Percentiles rank a stretch among this genome's conserved stretches.
phyloP scores from a whole-genome alignment of 2,329 filamentous ascomycete species.

The Amauroascus verrucosus region DNA sequence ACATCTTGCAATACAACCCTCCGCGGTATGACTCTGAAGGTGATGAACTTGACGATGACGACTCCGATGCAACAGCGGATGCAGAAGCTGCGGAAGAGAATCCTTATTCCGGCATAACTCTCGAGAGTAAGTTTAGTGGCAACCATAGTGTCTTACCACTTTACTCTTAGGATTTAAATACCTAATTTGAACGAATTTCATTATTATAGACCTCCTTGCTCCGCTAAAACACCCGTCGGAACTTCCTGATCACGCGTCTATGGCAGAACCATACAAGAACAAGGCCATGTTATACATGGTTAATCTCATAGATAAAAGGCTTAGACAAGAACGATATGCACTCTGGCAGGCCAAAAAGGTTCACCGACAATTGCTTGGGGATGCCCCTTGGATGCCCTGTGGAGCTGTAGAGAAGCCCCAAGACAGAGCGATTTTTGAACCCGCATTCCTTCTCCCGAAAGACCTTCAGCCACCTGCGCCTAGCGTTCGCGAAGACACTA shows the following conservation, averaged over 20 bases:
- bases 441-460: conserved; percentile 17
- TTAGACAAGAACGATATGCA: conserved; percentile 47
- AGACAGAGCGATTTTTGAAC: conserved; percentile 41
- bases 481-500: neutral
- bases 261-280: conserved; percentile 50
- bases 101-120: conserved; percentile 48
- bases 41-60: conserved; percentile 49
- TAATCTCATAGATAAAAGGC: conserved; percentile 45
- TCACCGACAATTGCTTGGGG: conserved; percentile 49
- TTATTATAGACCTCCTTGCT: conserved; percentile 44
- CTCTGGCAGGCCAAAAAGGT: conserved; percentile 50
- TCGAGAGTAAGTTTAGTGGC: conserved; percentile 42
- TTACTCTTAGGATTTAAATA: neutral
- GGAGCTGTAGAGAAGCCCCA: conserved; percentile 43
- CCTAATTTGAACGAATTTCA: neutral
- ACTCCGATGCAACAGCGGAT: conserved; percentile 49
- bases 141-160: neutral
- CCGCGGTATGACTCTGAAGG: conserved; percentile 54
- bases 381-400: conserved; percentile 50
- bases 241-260: conserved; percentile 48
- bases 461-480: conserved; percentile 11
- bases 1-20: conserved; percentile 51
- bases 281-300: conserved; percentile 50
- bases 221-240: conserved; percentile 55
- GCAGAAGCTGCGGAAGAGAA: conserved; percentile 49